phyloP scores from a whole-genome alignment of 257 asterid species.

The Lantana camara region DNA sequence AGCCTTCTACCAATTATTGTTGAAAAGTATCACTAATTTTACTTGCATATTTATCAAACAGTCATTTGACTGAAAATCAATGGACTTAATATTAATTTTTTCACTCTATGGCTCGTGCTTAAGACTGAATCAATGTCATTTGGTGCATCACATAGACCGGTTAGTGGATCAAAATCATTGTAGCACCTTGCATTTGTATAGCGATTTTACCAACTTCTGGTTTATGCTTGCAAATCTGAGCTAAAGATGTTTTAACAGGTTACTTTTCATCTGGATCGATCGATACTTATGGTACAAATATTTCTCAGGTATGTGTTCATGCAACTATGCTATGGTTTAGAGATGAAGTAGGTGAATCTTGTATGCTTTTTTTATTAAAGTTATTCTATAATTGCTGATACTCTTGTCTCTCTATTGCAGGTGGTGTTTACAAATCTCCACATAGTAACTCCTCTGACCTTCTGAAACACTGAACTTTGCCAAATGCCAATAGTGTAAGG shows the following conservation, averaged over 20 bases:
- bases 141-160: constrained; percentile 2
- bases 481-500: constrained; percentile 52
- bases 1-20: background rate
- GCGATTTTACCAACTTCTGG: constrained; percentile 8
- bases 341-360: constrained; percentile 14
- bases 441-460: constrained; percentile 86
- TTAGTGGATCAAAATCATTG: constrained; percentile 4
- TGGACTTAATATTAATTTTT: constrained; percentile 15
- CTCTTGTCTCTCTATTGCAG: constrained; percentile 46
- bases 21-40: background rate
- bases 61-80: background rate
- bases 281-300: constrained; percentile 75
- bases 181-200: constrained; percentile 18
- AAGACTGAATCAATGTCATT: background rate
- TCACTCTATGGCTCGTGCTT: background rate
- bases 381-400: constrained; percentile 7
- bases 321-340: constrained; percentile 3
- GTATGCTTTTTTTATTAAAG: background rate
- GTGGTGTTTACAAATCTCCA: constrained; percentile 88
- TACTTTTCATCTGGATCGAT: constrained; percentile 81
- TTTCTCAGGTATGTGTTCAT: constrained; percentile 68
- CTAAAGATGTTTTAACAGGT: constrained; percentile 51
- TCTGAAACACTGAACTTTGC: constrained; percentile 92
- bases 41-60: background rate
- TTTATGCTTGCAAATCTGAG: constrained; percentile 27